Percentiles rank a stretch among this genome's conserved stretches.
phyloP scores from a whole-genome alignment of 768 basidiomycete genomes.

The Tulasnella sp. region DNA sequence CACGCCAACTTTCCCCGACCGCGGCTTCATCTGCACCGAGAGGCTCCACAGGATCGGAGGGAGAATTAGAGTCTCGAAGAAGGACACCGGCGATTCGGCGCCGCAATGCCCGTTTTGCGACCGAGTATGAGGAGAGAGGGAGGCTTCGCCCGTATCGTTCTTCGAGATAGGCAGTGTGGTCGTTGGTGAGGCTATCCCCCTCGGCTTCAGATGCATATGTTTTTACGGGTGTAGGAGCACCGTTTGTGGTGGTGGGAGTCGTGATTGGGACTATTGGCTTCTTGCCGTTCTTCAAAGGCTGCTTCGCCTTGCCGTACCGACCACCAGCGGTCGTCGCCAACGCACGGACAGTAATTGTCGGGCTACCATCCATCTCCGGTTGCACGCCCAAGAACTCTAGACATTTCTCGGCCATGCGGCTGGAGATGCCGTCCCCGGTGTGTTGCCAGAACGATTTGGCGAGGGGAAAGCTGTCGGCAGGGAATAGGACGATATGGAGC shows the following conservation, averaged over 20 bases:
- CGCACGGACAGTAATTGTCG: background rate
- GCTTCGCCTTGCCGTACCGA: background rate
- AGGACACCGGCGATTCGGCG: conserved; percentile 83
- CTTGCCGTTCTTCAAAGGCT: background rate
- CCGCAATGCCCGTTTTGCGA: conserved; percentile 84
- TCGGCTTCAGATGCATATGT: background rate
- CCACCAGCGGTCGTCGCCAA: background rate
- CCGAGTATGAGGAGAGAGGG: conserved; percentile 56
- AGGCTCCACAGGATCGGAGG: conserved; percentile 21
- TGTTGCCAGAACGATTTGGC: conserved; percentile 98
- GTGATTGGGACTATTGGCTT: background rate
- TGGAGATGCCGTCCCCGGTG: conserved; percentile 81
- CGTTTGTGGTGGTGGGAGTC: background rate
- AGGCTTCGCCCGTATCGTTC: conserved; percentile 92
- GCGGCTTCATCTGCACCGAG: conserved; percentile 28
- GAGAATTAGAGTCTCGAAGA: conserved; percentile 47
- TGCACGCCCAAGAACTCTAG: conserved; percentile 52
- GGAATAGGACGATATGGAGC: conserved; percentile 78
- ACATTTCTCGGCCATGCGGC: conserved; percentile 76
- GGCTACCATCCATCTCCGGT: background rate
- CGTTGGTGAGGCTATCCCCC: conserved; percentile 47
- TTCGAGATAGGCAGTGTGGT: conserved; percentile 73
- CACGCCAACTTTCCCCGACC: conserved; percentile 58
- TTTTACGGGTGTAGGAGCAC: background rate
- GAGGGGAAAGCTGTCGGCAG: conserved; percentile 46